Base-by-base conservation (phyloP, 2,329 filamentous ascomycete species). In the Sclerotiophoma versabilis region DNA sequence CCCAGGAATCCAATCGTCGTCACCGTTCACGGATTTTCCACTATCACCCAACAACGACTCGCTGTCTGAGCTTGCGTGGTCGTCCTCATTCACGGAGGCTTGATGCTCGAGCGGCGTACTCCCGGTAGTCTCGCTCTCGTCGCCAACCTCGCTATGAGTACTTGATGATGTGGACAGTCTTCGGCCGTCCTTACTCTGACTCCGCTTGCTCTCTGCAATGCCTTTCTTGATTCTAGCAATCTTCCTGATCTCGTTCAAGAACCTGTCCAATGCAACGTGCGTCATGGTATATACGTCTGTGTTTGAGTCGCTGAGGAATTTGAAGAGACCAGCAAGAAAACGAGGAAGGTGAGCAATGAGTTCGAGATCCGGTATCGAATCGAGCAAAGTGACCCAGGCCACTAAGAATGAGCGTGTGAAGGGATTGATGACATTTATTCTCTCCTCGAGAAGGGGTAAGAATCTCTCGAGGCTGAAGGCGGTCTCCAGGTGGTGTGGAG, bases 281-380 rank as follows among this genome's bases (percentile, higher is more conserved):
- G 95, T 98, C 33, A 92, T 90, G 47, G 93, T 92, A 67, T 96
- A 91, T n/a, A 99, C 95, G 73, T 99, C 95, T 41, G 87, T 82
- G 71, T 97, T 97, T 11, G 89, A 87, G 66, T 97, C 95, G 58
- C 92, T 93, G 10, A 99, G 83, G 65, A 98, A 99, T 68, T 90
- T 93, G 65, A 99, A 86, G 34, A 99, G 79, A 0, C 93, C 95
- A 22, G 87, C 90, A 1, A 99, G 81, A 68, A 99, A 99, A 43
- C 93, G 92, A 1, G 95, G 96, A 20, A 99, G 80, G 72, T 92
- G 96, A 3, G 91, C 89, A 30, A 99, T 93, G 17, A 99, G 85
- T 75, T 99, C 96, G 34, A 99, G 81, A 70, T 99, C 96, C 0
- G 95, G 95, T 64, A 99, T 98, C 1, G 93, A 97, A 74, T 99